Percentiles rank a stretch among this genome's conserved stretches.
These are phyloP conservation scores for Cladosporium halotolerans DNA, from an alignment of 2,329 filamentous ascomycete species.

Conservation along the genomic window DNA sequence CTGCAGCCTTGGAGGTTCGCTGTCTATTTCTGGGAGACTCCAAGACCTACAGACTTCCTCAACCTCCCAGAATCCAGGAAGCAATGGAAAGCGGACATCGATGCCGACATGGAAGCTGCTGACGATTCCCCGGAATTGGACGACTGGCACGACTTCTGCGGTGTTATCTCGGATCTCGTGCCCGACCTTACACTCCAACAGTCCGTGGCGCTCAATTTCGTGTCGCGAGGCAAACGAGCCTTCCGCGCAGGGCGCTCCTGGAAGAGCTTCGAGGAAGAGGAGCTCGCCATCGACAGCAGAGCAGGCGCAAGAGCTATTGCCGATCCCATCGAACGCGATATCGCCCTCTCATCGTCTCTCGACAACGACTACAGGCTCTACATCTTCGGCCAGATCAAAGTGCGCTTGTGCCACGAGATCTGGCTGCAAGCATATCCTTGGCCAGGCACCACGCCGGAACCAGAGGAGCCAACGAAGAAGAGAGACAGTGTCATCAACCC, in stretches of 20 bases:
- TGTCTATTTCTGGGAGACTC: conserved; percentile 15
- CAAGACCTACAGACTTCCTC: conserved; percentile 7
- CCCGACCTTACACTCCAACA: not conserved
- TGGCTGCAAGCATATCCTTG: conserved; percentile 12
- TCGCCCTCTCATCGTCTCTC: conserved; percentile 11
- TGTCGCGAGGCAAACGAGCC: conserved; percentile 19
- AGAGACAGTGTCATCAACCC: not conserved
- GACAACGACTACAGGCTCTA: conserved; percentile 16
- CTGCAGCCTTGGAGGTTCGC: conserved; percentile 3
- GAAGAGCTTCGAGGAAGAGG: conserved; percentile 19
- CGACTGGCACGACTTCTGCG: conserved; percentile 18
- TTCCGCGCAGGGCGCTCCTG: conserved; percentile 15
- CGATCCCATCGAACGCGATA: conserved; percentile 7
- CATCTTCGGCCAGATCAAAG: conserved; percentile 17
- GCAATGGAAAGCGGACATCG: conserved; percentile 11
- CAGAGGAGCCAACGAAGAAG: not conserved
- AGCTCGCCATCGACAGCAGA: conserved; percentile 14
- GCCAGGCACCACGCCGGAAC: not conserved
- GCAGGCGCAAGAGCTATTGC: conserved; percentile 10
- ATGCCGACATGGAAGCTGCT: conserved; percentile 2
- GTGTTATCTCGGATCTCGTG: not conserved
- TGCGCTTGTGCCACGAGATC: conserved; percentile 18
- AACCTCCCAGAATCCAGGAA: conserved; percentile 5
- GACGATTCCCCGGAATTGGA: conserved; percentile 16
- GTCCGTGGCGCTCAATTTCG: conserved; percentile 16